Base-by-base conservation (phyloP, 192 early-diverging fungal species). In the Coemansia sp. region DNA sequence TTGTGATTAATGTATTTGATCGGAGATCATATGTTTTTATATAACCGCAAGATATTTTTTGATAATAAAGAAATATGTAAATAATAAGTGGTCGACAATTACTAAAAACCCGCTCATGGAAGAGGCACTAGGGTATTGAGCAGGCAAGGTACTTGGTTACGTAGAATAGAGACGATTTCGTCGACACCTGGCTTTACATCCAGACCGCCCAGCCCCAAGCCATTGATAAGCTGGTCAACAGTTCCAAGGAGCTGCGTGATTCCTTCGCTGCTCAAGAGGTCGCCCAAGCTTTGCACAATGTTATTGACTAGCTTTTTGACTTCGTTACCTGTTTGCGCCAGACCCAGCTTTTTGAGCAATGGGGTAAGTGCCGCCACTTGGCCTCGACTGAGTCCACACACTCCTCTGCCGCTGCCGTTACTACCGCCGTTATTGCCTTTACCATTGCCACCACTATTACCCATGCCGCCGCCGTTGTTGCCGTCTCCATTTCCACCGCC, bases 71-170 rank as follows among this genome's bases (percentile, higher is more conserved):
- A 38, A 38, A 38, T 13, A 43, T 41, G 40, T 31, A 31, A 64
- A 66, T 12, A 22, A 65, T 15, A 65, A 27, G 15, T 39, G n/a
- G 36, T 43, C 10, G 44, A 20, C 18, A 40, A 62, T 5, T 43
- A 62, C 20, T 20, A 40, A 36, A 36, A 27, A 27, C 24, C 24
- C 12, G 65, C n/a, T 72, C 62, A 83, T 27, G 81, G 76, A 13
- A 75, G 70, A n/a, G 81, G 81, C 36, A 83, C 31, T 5, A 78
- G 52, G 0, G 81, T 75, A 61, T 83, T 75, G 61, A 83, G 73
- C 39, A 83, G 60, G 47, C 81, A 83, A 1, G 81, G 81, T 5
- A 78, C 70, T 46, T 83, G 76, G 67, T 75, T 75, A 33, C 76
- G 70, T n/a, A 83, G 67, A 44, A 83, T 46, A 5, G 76, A 75